Percentiles rank a stretch among this genome's conserved stretches.
Conservation (phyloP, 176 grass and related monocot genomes). For the Lolium multiflorum region DNA sequence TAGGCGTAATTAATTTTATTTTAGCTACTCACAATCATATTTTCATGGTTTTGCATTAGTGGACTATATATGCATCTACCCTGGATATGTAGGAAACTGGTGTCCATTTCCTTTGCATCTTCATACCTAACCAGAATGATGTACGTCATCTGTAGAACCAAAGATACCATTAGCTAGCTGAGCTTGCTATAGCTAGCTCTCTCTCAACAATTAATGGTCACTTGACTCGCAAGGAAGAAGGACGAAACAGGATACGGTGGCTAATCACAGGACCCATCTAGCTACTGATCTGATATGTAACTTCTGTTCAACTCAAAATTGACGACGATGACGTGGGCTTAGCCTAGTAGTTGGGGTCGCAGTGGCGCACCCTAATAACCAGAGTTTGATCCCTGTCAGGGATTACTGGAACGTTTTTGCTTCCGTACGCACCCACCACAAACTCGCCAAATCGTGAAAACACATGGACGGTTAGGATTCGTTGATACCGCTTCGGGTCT, state of each 20-base stretch:
- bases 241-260: slow-evolving; percentile 21
- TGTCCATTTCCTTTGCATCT: slow-evolving; percentile 12
- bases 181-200: background rate
- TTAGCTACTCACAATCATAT: background rate
- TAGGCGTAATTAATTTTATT: background rate
- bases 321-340: no score
- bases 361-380: no score
- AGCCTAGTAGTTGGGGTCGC: no score
- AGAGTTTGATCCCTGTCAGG: no score
- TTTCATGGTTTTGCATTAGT: background rate
- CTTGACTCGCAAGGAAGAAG: slow-evolving; percentile 12
- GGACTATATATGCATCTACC: background rate
- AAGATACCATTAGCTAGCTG: slow-evolving; percentile 21
- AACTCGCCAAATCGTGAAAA: no score
- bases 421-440: no score
- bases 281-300: slow-evolving; percentile 13
- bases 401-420: no score
- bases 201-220: background rate
- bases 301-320: slow-evolving; percentile 39
- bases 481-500: no score
- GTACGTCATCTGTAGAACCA: background rate
- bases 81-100: background rate
- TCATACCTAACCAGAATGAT: slow-evolving; percentile 10
- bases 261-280: slow-evolving; percentile 36
- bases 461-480: no score